Base-by-base conservation (phyloP, 306 rosid species). In the Erythrophleum fordii region DNA sequence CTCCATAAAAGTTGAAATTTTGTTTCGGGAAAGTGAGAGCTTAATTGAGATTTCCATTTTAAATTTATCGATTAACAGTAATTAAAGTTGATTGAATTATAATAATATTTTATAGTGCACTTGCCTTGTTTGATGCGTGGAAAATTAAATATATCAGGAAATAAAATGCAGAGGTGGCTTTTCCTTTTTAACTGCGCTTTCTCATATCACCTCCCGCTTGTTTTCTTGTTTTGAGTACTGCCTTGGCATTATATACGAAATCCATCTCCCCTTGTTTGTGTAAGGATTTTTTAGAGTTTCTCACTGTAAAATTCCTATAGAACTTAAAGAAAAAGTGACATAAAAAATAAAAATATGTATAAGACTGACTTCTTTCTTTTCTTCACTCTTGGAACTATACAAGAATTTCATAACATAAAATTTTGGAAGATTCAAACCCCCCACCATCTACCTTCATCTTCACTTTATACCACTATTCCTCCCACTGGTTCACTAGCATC, bases 91-190 rank as follows among this genome's bases (percentile, higher is more conserved):
- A 16, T 45, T 16, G 39, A 3, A 10, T 17, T 65, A 56, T 42
- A 56, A 17, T 8, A 1, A 6, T 31, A 23, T 76, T 67, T 73
- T 22, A 34, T 48, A 12, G 22, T 44, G 42, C 39, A 58, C 34
- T 73, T 69, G 71, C 51, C 70, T 77, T 22, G 74, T 55, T 20
- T 59, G 65, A 81, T 46, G 77, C 69, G 28, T 51, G 75, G 68
- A n/a, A 71, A 76, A 23, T 72, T 73, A 75, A 20, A 71, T 35
- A 71, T 23, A 42, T 17, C 2, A 29, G 73, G 60, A 26, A 56
- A 22, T 75, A 59, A 45, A 64, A 70, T 72, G 72, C 77, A 41
- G 61, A 70, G 84, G 75, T 79, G 84, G 80, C 80, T 64, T 77
- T 70, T 49, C 59, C 74, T 76, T 71, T 31, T 3, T 31, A 76